Evolutionary conservation across 2,329 filamentous ascomycete genomes (phyloP).

Genomic region (Pseudogymnoascus sp.): DNA sequence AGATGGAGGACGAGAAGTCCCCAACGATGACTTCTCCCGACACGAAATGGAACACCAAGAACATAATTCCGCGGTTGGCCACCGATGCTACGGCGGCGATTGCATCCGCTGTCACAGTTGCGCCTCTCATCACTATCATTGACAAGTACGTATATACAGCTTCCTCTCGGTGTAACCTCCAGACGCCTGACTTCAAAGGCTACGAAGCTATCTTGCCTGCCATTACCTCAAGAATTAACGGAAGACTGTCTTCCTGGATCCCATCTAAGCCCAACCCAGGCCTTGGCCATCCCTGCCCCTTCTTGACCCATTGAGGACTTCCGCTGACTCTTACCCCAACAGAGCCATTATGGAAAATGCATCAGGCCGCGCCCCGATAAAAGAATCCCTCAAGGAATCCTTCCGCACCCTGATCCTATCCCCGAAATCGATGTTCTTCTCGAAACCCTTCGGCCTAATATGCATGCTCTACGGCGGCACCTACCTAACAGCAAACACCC

Average conservation of each 20-base stretch:
- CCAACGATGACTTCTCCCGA: neutral
- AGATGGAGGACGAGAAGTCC: neutral
- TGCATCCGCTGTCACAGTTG: constrained; percentile 66
- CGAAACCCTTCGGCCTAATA: constrained; percentile 61
- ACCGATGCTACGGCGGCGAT: constrained; percentile 63
- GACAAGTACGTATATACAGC: constrained; percentile 53
- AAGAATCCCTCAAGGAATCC: constrained; percentile 51
- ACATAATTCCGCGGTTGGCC: constrained; percentile 57
- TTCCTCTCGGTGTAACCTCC: neutral
- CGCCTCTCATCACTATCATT: constrained; percentile 79
- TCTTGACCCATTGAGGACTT: neutral
- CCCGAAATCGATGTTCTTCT: constrained; percentile 54
- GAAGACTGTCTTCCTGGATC: neutral
- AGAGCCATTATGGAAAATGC: constrained; percentile 77
- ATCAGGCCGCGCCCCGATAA: constrained; percentile 56
- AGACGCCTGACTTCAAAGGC: neutral
- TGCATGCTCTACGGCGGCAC: constrained; percentile 76
- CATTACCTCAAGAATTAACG: neutral
- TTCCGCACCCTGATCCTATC: constrained; percentile 47
- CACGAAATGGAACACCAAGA: constrained; percentile 67
- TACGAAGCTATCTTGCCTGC: constrained; percentile 3
- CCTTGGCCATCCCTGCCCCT: neutral
- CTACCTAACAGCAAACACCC: constrained; percentile 77
- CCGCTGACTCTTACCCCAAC: constrained; percentile 6
- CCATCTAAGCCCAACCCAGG: neutral